Conservation (phyloP, 1,284 basidiomycete genomes). For the Papiliotrema nemorosa region DNA sequence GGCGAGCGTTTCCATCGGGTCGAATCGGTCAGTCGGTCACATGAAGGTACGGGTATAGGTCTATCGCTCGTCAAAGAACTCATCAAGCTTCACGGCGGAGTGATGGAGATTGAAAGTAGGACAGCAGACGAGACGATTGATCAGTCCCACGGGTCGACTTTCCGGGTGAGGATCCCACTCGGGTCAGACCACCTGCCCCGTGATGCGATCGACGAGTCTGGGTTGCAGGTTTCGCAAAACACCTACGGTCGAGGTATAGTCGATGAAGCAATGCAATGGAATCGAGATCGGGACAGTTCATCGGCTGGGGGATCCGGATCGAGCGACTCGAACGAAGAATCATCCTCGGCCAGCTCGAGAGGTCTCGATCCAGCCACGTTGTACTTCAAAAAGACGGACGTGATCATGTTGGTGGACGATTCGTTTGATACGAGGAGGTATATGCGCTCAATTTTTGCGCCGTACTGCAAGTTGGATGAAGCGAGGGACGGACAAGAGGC, state of each 20-base stretch:
- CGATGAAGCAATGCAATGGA: conserved; percentile 45
- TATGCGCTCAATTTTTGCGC: conserved; percentile 41
- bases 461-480: conserved; percentile 49
- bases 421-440: conserved; percentile 39
- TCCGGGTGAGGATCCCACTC: conserved; percentile 40
- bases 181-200: conserved; percentile 38
- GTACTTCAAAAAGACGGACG: conserved; percentile 43
- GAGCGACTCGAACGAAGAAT: conserved; percentile 16
- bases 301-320: conserved; percentile 12
- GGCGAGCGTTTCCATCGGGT: conserved; percentile 49
- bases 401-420: conserved; percentile 45
- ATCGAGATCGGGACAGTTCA: conserved; percentile 20
- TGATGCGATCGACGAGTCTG: conserved; percentile 23
- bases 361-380: conserved; percentile 40
- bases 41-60: conserved; percentile 51
- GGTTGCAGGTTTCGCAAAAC: not conserved
- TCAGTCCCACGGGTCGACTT: conserved; percentile 42
- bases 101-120: conserved; percentile 44
- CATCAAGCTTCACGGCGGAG: conserved; percentile 50
- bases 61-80: conserved; percentile 37
- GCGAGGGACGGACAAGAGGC: conserved; percentile 49
- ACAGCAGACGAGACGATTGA: conserved; percentile 35
- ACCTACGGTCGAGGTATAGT: conserved; percentile 38
- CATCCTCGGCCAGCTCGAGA: conserved; percentile 18
- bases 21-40: conserved; percentile 36